Evolutionary conservation across 306 rosid species (phyloP), one percentile per base, ranked within the genome.

Genomic region (Lablab purpureus): DNA sequence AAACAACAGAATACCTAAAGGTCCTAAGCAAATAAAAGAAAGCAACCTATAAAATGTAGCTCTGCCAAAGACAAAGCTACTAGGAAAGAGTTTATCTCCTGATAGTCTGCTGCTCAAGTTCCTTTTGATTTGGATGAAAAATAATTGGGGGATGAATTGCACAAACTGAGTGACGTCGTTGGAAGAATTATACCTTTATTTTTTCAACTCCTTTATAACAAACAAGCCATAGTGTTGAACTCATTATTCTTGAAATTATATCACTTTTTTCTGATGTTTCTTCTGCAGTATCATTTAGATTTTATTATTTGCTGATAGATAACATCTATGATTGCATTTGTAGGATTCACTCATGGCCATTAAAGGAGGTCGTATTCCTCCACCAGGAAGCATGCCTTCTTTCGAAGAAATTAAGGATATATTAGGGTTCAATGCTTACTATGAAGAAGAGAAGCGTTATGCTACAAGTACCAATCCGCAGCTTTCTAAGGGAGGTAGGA

Each of bases 301-400:
- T 47, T 50, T n/a, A 34, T 67, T 52, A 30, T 78, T 77, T 60
- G 40, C 17, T 2, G 58, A 50, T 55, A 56, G 52, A 37, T 77
- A 34, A 58, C 64, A 25, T 78, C 75, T 71, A 55, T 64, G 71
- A 73, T 73, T 66, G 28, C 10, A 19, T 80, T 51, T 87, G 85
- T 89, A 94, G 97, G 99, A 91, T 74, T 76, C 97, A 71, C 91
- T 92, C 37, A 69, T 79, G 68, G 99, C 97, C 63, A 86, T 94
- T 55, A 88, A 18, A 87, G 94, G 99, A 71, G 99, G 99, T 10
- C 93, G 99, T 77, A 80, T 94, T 82, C 99, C 99, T 88, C 83
- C 97, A 71, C 99, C 97, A 23, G 97, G 93, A 85, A 92, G 95
- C 88, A 88, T 94, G 95, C 97, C 97, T 36, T 82, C 97, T 60